phyloP scores from a whole-genome alignment of 2,329 filamentous ascomycete species.

The Tympanopsis confertula region DNA sequence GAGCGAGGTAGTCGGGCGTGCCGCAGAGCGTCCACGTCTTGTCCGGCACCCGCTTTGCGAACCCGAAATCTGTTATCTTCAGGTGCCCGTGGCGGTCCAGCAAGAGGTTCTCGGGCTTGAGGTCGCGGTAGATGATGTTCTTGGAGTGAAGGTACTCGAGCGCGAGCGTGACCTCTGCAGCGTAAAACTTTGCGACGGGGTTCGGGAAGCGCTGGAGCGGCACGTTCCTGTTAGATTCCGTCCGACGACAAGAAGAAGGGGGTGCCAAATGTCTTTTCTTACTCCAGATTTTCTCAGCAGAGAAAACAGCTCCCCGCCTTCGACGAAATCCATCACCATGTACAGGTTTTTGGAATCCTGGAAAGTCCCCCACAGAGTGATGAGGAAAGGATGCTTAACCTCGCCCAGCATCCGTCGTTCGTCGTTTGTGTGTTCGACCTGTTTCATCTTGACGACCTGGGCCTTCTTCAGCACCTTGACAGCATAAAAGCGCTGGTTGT shows the following conservation, averaged over 20 bases:
- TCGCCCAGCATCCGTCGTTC: slow-evolving; percentile 90
- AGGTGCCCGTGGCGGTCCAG: slow-evolving; percentile 87
- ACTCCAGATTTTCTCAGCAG: slow-evolving; percentile 85
- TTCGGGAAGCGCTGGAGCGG: slow-evolving; percentile 81
- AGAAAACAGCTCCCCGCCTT: slow-evolving; percentile 94
- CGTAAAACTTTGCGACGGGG: slow-evolving; percentile 97
- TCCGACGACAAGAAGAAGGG: background rate
- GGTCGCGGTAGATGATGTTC: slow-evolving; percentile 94
- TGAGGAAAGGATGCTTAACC: slow-evolving; percentile 94
- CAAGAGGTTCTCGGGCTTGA: slow-evolving; percentile 90
- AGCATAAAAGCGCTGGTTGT: slow-evolving; percentile 96
- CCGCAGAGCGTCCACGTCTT: slow-evolving; percentile 99
- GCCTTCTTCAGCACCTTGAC: slow-evolving; percentile 98
- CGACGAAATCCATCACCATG: slow-evolving; percentile 99
- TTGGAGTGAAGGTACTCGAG: slow-evolving; percentile 89
- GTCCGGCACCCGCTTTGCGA: slow-evolving; percentile 94
- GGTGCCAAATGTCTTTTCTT: slow-evolving; percentile 19
- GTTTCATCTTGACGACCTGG: slow-evolving; percentile 99
- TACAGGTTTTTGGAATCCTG: slow-evolving; percentile 92
- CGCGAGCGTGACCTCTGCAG: slow-evolving; percentile 88
- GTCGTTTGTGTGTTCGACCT: slow-evolving; percentile 98
- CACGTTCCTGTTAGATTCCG: background rate
- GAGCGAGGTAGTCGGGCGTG: slow-evolving; percentile 92
- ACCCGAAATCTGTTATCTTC: slow-evolving; percentile 98
- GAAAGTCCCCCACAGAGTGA: slow-evolving; percentile 97